Base-by-base conservation (phyloP, 306 rosid genomes). In the Sicyos edulis region DNA sequence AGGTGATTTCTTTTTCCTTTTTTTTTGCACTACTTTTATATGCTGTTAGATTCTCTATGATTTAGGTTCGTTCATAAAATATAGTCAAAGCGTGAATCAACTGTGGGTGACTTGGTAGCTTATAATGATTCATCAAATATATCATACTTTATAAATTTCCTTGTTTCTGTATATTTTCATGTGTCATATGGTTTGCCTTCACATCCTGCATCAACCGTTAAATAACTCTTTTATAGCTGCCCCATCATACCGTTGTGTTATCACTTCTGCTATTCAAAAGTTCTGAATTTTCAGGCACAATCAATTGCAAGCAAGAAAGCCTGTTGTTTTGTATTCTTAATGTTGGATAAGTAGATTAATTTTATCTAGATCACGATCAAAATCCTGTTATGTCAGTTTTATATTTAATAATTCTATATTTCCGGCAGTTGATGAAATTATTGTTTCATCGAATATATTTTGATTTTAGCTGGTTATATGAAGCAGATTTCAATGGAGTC, bases 401-500 rank as follows among this genome's bases (percentile, higher is more conserved):
- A 50, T 50, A 13, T 49, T 10, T 20, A 22, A 67, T 7, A 13
- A 50, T 22, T 20, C 24, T 69, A 50, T 69, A 68, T 68, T 68
- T 68, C 34, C 3, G 19, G 44, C 16, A 8, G 40, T 69, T 51
- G 51, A 22, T 51, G 58, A 15, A 26, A 69, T 49, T 51, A 26
- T 69, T 0, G 58, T 26, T 24, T 10, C 59, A 26, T 51, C 58
- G n/a, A 13, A 70, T 77, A 13, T 59, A 73, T 12, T 37, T 29
- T 80, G 77, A 56, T 74, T 14, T 17, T 75, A 51, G 64, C 69
- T 72, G 19, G 55, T 26, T 82, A 54, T 77, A 49, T 82, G 82
- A 15, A 74, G 83, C 91, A 95, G 99, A 95, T 91, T 95, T 95
- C 82, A 95, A 95, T 73, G 99, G 97, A 56, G 92, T 73, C 75